A percentile compares a stretch with the other conserved stretches of the same genome.
phyloP scores from a whole-genome alignment of 257 asterid genomes.

The Ehretia macrophylla region DNA sequence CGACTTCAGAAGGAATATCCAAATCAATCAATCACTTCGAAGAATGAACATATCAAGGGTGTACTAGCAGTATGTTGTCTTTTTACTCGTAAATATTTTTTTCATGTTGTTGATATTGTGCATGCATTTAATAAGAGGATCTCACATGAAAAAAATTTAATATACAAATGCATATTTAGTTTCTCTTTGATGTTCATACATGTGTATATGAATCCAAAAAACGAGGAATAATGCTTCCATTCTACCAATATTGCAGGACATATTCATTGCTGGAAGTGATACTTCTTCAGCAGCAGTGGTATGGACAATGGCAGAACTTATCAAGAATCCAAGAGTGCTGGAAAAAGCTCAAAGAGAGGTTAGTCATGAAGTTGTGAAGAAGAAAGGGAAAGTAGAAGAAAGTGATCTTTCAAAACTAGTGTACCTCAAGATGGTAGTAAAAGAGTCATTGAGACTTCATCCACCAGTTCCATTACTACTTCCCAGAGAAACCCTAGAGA shows the following conservation, averaged over 20 bases:
- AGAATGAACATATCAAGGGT: conserved; percentile 29
- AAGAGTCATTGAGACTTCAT: conserved; percentile 18
- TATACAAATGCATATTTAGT: no score
- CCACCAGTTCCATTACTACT: conserved; percentile 19
- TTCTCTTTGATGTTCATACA: no score
- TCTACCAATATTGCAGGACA: conserved; percentile 4
- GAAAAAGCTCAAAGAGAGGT: conserved; percentile 17
- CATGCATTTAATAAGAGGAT: neutral
- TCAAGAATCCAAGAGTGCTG: conserved; percentile 13
- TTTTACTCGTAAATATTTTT: neutral
- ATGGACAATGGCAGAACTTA: conserved; percentile 24
- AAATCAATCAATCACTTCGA: neutral
- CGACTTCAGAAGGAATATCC: conserved; percentile 33
- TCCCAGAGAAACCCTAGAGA: conserved; percentile 14
- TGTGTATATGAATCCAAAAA: no score
- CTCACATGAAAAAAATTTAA: neutral
- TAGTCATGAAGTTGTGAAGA: conserved; percentile 8
- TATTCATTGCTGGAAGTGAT: conserved; percentile 23
- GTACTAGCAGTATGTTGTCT: conserved; percentile 23
- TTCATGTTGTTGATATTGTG: neutral
- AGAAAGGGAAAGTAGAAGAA: conserved; percentile 13
- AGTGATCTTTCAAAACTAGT: conserved; percentile 9
- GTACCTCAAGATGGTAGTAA: conserved; percentile 16
- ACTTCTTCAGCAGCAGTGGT: conserved; percentile 12
- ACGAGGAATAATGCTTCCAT: no score